phyloP scores from a whole-genome alignment of 768 basidiomycete species.

The Steccherinum ochraceum region DNA sequence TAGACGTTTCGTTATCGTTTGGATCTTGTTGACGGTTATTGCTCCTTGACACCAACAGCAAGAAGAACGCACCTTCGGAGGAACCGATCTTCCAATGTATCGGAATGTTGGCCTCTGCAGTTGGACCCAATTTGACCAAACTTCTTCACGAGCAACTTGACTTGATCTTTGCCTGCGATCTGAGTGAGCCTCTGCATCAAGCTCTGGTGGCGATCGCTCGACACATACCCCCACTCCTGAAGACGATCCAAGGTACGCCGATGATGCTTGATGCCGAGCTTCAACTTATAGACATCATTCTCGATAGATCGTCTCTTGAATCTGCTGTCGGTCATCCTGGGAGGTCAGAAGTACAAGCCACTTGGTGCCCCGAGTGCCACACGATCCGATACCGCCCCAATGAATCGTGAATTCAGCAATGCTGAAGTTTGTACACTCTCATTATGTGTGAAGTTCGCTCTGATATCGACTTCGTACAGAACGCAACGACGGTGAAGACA shows the following conservation, averaged over 20 bases:
- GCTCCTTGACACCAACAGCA: constrained; percentile 30
- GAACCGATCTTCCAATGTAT: constrained; percentile 97
- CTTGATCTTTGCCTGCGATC: constrained; percentile 90
- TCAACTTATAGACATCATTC: not conserved
- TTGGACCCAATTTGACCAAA: constrained; percentile 94
- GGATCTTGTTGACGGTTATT: not conserved
- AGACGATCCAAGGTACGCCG: constrained; percentile 92
- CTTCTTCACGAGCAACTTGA: constrained; percentile 95
- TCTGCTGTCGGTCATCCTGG: constrained; percentile 71
- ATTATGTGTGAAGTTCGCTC: too few relatives aligned
- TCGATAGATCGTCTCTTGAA: constrained; percentile 81
- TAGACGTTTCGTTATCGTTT: not conserved
- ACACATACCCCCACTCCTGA: constrained; percentile 84
- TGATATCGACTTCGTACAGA: too few relatives aligned
- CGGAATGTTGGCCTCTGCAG: constrained; percentile 91
- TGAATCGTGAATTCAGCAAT: constrained; percentile 45
- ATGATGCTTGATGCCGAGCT: constrained; percentile 4
- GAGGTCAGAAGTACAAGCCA: constrained; percentile 80
- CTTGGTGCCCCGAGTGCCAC: constrained; percentile 74
- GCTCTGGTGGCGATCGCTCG: constrained; percentile 81
- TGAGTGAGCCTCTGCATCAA: constrained; percentile 83
- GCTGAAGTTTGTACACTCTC: constrained; percentile 41
- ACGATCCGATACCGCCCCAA: constrained; percentile 43
- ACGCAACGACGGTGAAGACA: constrained; percentile 39
- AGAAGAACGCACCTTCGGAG: constrained; percentile 89